Percentiles rank a stretch among this genome's conserved stretches.
Conservation (phyloP, 371 early-diverging fungal genomes). For the Umbelopsis sp. region DNA sequence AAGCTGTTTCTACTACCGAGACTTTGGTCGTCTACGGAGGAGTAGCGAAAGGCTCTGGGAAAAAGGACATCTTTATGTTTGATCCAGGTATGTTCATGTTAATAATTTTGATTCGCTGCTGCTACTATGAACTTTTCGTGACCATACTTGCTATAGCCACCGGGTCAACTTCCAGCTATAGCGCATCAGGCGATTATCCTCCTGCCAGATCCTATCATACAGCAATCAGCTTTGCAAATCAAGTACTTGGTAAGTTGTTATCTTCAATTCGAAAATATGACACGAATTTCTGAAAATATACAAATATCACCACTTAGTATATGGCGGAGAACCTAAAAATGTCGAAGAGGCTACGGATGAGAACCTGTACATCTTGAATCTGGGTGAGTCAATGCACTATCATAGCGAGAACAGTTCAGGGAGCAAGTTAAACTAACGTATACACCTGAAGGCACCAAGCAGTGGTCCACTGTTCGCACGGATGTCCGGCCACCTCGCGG, state of each 20-base stretch:
- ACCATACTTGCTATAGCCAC: constrained; percentile 25
- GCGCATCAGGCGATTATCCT: constrained; percentile 45
- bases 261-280: background rate
- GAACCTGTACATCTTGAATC: constrained; percentile 44
- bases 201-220: constrained; percentile 36
- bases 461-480: constrained; percentile 60
- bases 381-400: constrained; percentile 34
- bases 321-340: constrained; percentile 47
- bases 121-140: constrained; percentile 19
- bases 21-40: constrained; percentile 66
- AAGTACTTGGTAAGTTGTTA: constrained; percentile 39
- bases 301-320: constrained; percentile 30
- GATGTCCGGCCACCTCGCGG: constrained; percentile 63
- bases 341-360: constrained; percentile 49
- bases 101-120: background rate
- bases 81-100: constrained; percentile 56
- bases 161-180: constrained; percentile 35
- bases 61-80: constrained; percentile 61
- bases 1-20: constrained; percentile 50
- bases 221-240: constrained; percentile 37
- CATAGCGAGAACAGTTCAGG: background rate
- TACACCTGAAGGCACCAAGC: constrained; percentile 38
- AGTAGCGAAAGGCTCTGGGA: constrained; percentile 42
- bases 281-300: background rate
- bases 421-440: background rate